Conservation (phyloP, 2,329 filamentous ascomycete species). For the Daldinia sp. region DNA sequence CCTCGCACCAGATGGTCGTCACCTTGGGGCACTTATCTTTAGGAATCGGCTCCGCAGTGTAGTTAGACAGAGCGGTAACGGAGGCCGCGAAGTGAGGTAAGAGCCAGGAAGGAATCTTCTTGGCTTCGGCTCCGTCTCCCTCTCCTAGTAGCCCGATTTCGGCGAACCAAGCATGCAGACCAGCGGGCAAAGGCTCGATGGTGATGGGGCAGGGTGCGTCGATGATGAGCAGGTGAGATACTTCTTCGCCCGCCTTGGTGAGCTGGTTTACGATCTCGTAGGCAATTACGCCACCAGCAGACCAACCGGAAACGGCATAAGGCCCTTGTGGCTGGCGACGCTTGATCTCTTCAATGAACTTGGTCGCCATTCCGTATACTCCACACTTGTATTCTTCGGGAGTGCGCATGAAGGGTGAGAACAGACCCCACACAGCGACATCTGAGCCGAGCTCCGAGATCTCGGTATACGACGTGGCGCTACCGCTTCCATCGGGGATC, state of each 20-base stretch:
- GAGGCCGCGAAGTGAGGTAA: slow-evolving; percentile 76
- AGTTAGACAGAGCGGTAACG: slow-evolving; percentile 73
- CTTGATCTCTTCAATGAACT: slow-evolving; percentile 75
- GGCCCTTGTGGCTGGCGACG: slow-evolving; percentile 73
- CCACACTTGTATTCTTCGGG: slow-evolving; percentile 72
- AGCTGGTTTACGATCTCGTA: slow-evolving; percentile 72
- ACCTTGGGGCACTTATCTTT: slow-evolving; percentile 66
- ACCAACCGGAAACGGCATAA: slow-evolving; percentile 77
- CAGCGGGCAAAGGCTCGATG: slow-evolving; percentile 73
- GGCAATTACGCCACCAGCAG: slow-evolving; percentile 77
- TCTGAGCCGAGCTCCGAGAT: slow-evolving; percentile 61
- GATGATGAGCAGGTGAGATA: slow-evolving; percentile 69
- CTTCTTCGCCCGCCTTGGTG: slow-evolving; percentile 62
- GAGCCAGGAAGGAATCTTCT: slow-evolving; percentile 75
- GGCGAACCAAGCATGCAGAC: slow-evolving; percentile 75
- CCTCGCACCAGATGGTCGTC: slow-evolving; percentile 74
- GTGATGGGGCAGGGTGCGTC: slow-evolving; percentile 73
- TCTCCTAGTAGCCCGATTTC: slow-evolving; percentile 75
- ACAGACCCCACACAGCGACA: slow-evolving; percentile 65
- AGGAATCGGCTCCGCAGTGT: slow-evolving; percentile 70
- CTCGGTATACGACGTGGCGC: slow-evolving; percentile 72
- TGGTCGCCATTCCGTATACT: slow-evolving; percentile 69
- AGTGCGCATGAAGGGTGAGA: slow-evolving; percentile 76
- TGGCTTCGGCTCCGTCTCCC: slow-evolving; percentile 56
- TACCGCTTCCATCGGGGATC: slow-evolving; percentile 64